Evolutionary conservation across 1,284 basidiomycete species (phyloP), one percentile per base, ranked within the genome.

Genomic region (Trametes versicolor): DNA sequence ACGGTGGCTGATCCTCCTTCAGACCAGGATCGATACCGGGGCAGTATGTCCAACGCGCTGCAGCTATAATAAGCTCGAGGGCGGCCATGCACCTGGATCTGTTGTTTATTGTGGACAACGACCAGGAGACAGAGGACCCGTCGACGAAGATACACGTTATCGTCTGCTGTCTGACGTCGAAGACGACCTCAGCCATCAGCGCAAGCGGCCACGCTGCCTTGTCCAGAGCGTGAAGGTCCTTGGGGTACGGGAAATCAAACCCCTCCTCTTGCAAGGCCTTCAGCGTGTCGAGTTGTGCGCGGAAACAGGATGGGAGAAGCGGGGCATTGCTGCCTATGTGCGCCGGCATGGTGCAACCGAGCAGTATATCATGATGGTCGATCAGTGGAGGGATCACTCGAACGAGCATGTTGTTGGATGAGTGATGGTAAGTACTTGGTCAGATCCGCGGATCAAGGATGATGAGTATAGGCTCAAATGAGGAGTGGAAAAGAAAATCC

Each of bases 341-440:
- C 21, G 78, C 77, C 8, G 83, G 81, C 66, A 92, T 88, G 36
- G 86, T 76, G 58, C 94, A 77, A 34, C 84, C 87, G 78, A 94
- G 93, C 74, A 92, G 85, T 72, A 95, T 87, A 49, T 87, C 87
- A 17, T 90, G 85, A 48, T 87, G 81, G 1, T 83, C 79, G 2
- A 80, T 72, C 0, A n/a, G n/a, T n/a, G 82, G 79, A 19, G 86
- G 86, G 55, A 90, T 75, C 64, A 95, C 84, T 71, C 86, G 85
- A 67, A 94, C 86, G 64, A 90, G 80, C 93, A 94, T 94, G 66
- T 64, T 64, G 47, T 48, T 25, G 57, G 17, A 63, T 59, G 58
- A 61, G 37, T 56, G 64, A 66, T 49, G 41, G 65, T 64, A 58
- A 37, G 25, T 47, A n/a, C n/a, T n/a, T n/a, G n/a, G n/a, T n/a